Evolutionary conservation across 2,329 filamentous ascomycete genomes (phyloP).

Genomic region (Fusarium coicis): DNA sequence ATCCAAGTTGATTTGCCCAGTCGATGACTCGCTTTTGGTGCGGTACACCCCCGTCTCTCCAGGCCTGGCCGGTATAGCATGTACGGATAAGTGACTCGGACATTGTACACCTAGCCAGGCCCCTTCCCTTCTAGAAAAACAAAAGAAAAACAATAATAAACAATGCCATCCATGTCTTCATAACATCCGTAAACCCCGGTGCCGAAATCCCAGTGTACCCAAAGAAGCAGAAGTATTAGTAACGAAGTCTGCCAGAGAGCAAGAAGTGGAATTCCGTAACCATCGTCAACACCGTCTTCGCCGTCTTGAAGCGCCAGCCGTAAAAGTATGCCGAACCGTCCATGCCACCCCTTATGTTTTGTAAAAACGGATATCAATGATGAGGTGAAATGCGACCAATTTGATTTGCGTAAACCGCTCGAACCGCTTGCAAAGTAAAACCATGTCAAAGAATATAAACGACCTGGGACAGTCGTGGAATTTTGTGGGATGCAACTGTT

Average conservation of each 20-base stretch:
- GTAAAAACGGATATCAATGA: constrained; percentile 39
- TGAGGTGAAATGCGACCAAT: constrained; percentile 37
- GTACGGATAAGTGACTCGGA: constrained; percentile 5
- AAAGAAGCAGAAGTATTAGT: constrained; percentile 41
- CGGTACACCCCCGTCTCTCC: constrained; percentile 36
- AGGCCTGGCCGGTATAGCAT: constrained; percentile 17
- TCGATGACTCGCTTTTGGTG: constrained; percentile 37
- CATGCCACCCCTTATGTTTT: constrained; percentile 30
- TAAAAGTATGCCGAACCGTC: constrained; percentile 41
- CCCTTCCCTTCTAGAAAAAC: constrained; percentile 20
- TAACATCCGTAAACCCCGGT: constrained; percentile 44
- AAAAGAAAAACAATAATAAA: constrained; percentile 34
- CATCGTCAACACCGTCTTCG: constrained; percentile 46
- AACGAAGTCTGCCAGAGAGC: constrained; percentile 40
- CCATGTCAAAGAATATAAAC: constrained; percentile 33
- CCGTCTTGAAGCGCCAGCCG: constrained; percentile 43
- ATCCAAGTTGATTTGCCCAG: constrained; percentile 23
- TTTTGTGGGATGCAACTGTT: constrained; percentile 26
- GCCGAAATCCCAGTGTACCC: constrained; percentile 42
- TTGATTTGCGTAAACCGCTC: constrained; percentile 32
- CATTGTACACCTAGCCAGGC: constrained; percentile 19
- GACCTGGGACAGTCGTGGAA: constrained; percentile 18
- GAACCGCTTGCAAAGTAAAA: constrained; percentile 39
- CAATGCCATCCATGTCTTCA: constrained; percentile 47
- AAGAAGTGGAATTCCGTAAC: constrained; percentile 45